phyloP scores from a whole-genome alignment of 2,329 filamentous ascomycete species.

The Penicillium sp. region DNA sequence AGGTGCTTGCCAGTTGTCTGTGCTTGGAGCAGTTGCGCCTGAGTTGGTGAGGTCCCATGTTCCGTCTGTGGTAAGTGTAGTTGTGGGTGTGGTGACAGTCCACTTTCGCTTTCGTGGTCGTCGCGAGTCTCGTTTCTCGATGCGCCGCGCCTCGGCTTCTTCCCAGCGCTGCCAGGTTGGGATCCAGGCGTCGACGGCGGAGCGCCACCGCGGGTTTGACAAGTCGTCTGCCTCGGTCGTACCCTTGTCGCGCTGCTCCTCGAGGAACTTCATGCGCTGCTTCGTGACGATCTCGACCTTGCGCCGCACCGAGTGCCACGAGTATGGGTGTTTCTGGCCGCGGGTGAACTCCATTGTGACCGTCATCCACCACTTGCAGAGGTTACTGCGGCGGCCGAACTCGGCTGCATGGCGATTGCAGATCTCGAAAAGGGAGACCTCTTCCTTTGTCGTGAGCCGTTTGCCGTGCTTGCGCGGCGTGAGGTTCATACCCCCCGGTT shows the following conservation, averaged over 20 bases:
- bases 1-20: slow-evolving; percentile 15
- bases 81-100: slow-evolving; percentile 10
- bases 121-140: slow-evolving; percentile 43
- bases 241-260: slow-evolving; percentile 38
- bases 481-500: slow-evolving; percentile 16
- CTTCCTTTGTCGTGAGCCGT: slow-evolving; percentile 46
- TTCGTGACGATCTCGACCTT: slow-evolving; percentile 49
- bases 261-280: slow-evolving; percentile 46
- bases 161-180: slow-evolving; percentile 48
- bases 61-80: not conserved
- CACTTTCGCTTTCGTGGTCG: slow-evolving; percentile 36
- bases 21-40: not conserved
- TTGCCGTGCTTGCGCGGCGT: slow-evolving; percentile 41
- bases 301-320: slow-evolving; percentile 49
- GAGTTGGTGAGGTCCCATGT: slow-evolving; percentile 21
- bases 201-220: slow-evolving; percentile 45
- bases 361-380: slow-evolving; percentile 50
- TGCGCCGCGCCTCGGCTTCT: slow-evolving; percentile 42
- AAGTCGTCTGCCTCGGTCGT: slow-evolving; percentile 32
- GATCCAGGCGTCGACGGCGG: slow-evolving; percentile 46
- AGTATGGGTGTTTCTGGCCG: slow-evolving; percentile 45
- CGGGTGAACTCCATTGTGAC: slow-evolving; percentile 45
- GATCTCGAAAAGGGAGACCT: slow-evolving; percentile 46
- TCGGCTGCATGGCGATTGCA: slow-evolving; percentile 43
- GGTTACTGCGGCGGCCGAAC: slow-evolving; percentile 47